Conservation (phyloP, 1,139 yeast species). For the Diutina neorugosa region DNA sequence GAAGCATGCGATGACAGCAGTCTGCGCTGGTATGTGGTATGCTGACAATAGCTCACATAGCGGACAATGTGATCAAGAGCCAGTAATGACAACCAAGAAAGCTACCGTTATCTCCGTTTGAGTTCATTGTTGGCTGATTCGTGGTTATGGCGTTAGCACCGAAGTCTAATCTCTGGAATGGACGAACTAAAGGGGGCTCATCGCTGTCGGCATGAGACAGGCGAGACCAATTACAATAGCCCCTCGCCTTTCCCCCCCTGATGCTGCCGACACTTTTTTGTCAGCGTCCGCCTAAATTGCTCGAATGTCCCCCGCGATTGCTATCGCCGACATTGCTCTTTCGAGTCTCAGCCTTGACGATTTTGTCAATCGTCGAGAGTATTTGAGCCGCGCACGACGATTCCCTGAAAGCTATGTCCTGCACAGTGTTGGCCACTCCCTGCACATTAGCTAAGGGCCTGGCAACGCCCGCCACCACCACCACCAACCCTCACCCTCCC, state of each 20-base stretch:
- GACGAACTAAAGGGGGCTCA: too few relatives aligned
- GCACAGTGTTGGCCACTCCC: background rate
- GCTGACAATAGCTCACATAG: too few relatives aligned
- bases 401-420: background rate
- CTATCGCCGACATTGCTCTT: background rate
- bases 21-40: too few relatives aligned
- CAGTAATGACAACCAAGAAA: too few relatives aligned
- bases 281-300: background rate
- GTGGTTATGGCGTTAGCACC: too few relatives aligned
- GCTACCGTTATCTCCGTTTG: too few relatives aligned
- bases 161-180: too few relatives aligned
- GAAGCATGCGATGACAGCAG: too few relatives aligned
- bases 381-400: background rate
- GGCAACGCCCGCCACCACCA: background rate
- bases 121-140: too few relatives aligned
- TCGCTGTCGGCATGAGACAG: background rate
- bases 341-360: background rate
- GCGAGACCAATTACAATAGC: background rate
- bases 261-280: background rate
- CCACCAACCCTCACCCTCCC: background rate
- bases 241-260: background rate
- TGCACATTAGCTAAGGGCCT: background rate
- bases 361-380: background rate
- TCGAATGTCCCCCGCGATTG: background rate
- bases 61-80: too few relatives aligned